Evolutionary conservation across 306 rosid genomes (phyloP).

Genomic region (Ceratonia siliqua): DNA sequence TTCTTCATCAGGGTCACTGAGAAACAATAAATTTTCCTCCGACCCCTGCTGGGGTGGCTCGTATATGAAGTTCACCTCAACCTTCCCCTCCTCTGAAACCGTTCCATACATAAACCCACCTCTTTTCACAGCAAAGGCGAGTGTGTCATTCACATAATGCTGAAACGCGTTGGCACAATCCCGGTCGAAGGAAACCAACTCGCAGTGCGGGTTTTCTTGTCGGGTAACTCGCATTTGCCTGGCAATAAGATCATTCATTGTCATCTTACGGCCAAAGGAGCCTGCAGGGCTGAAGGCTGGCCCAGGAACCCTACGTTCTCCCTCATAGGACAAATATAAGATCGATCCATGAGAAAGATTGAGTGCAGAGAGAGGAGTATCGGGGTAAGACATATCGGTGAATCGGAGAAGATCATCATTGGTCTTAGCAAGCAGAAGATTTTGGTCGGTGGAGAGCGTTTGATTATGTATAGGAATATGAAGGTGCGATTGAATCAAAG

Average conservation of each 20-base stretch:
- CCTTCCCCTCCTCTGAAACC: constrained; percentile 78
- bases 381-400: constrained; percentile 71
- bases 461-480: constrained; percentile 70
- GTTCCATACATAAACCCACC: constrained; percentile 93
- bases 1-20: constrained; percentile 79
- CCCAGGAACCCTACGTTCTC: constrained; percentile 76
- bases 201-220: constrained; percentile 88
- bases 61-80: constrained; percentile 86
- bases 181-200: constrained; percentile 86
- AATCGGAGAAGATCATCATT: constrained; percentile 64
- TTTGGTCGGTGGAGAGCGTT: constrained; percentile 81
- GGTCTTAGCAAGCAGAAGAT: constrained; percentile 69
- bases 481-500: constrained; percentile 61
- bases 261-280: constrained; percentile 96
- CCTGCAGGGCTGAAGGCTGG: constrained; percentile 77
- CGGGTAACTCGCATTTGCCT: constrained; percentile 86
- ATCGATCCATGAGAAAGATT: constrained; percentile 78
- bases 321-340: constrained; percentile 68
- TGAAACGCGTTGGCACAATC: constrained; percentile 91
- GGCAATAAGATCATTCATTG: constrained; percentile 97
- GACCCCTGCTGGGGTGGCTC: constrained; percentile 94
- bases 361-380: constrained; percentile 54
- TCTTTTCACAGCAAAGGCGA: constrained; percentile 83
- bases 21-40: constrained; percentile 59
- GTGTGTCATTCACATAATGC: constrained; percentile 79